These are phyloP conservation scores for Rhizophagus clarus DNA, from an alignment of 192 early-diverging fungal genomes.

Conservation along the genomic window DNA sequence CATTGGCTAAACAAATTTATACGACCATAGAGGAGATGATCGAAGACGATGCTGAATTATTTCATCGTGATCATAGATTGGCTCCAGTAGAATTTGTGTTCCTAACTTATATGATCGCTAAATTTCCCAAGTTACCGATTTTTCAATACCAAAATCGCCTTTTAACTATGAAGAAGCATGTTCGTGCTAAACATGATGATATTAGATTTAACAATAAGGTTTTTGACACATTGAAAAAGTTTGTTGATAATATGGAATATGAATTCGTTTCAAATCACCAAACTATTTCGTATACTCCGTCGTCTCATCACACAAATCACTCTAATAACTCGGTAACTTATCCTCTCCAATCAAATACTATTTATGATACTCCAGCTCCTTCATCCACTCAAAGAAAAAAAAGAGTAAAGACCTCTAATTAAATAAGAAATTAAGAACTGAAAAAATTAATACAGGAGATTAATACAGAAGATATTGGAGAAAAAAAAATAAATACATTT, in stretches of 20 bases:
- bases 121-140: constrained; percentile 18
- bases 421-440: background rate
- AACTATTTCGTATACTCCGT: background rate
- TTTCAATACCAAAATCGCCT: constrained; percentile 29
- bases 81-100: constrained; percentile 32
- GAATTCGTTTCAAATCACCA: constrained; percentile 1
- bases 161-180: constrained; percentile 26
- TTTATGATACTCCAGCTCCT: background rate
- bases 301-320: background rate
- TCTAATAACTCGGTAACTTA: background rate
- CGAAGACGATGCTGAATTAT: constrained; percentile 25
- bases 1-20: constrained; percentile 10
- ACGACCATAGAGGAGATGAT: constrained; percentile 22
- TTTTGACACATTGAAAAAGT: constrained; percentile 25
- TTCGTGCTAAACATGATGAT: constrained; percentile 26
- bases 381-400: background rate
- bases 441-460: too few relatives aligned
- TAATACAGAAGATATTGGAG: background rate
- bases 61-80: constrained; percentile 27
- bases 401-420: background rate
- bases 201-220: constrained; percentile 27
- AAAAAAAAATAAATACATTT: too few relatives aligned
- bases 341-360: background rate
- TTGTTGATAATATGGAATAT: constrained; percentile 24
- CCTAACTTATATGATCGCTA: constrained; percentile 23